phyloP scores from a whole-genome alignment of 805 yeast species.

The Pachysolen tannophilus region DNA sequence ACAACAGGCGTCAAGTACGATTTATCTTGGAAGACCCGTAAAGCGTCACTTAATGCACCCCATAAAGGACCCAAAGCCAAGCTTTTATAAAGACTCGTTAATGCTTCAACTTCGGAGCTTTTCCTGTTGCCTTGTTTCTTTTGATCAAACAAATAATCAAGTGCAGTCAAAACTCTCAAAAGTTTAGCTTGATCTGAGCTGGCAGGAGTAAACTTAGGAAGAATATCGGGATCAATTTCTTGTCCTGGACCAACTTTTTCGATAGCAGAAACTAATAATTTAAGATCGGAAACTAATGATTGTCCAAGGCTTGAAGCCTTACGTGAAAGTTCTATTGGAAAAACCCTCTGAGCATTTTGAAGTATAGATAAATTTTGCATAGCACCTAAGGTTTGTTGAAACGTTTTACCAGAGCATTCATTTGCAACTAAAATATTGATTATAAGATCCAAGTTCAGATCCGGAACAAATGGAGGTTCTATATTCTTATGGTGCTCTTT shows the following conservation, averaged over 20 bases:
- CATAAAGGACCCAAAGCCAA: conserved; percentile 74
- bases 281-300: conserved; percentile 46
- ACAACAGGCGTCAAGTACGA: conserved; percentile 56
- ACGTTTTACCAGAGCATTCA: conserved; percentile 79
- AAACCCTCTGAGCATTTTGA: conserved; percentile 51
- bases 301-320: conserved; percentile 56
- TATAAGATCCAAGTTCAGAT: conserved; percentile 49
- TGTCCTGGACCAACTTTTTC: conserved; percentile 22
- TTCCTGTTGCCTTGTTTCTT: conserved; percentile 15
- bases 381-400: conserved; percentile 73
- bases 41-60: conserved; percentile 74
- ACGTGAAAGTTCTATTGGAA: conserved; percentile 59
- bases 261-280: conserved; percentile 38
- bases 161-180: conserved; percentile 77
- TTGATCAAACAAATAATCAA: conserved; percentile 68
- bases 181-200: conserved; percentile 85
- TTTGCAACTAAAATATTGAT: conserved; percentile 66
- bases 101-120: conserved; percentile 32
- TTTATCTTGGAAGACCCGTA: conserved; percentile 54
- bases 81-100: conserved; percentile 55
- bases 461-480: conserved; percentile 50
- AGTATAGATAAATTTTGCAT: conserved; percentile 69
- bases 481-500: conserved; percentile 2
- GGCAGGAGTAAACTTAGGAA: conserved; percentile 66
- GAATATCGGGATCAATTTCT: conserved; percentile 44